Conservation (phyloP, 345 rosid species). For the Populus davidiana region DNA sequence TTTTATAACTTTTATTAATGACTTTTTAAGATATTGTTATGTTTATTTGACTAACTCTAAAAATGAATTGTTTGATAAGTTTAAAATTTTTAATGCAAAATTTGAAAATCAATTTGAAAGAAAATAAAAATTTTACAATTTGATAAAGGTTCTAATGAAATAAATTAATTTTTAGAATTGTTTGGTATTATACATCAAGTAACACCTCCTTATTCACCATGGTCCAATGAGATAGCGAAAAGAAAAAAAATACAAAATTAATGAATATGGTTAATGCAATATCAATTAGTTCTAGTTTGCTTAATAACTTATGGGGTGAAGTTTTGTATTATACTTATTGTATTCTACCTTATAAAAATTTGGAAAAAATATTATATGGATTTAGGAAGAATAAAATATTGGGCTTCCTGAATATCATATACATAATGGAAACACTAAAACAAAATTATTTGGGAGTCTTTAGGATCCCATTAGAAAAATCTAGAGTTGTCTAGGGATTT, state of each 20-base stretch:
- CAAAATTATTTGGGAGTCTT: too few relatives aligned
- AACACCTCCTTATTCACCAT: not conserved
- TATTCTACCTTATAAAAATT: not conserved
- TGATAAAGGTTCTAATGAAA: too few relatives aligned
- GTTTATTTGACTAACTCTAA: not conserved
- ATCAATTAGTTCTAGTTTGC: not conserved
- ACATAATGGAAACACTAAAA: too few relatives aligned
- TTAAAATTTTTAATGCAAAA: not conserved
- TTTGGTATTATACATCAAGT: not conserved
- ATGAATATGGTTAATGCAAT: not conserved
- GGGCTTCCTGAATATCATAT: too few relatives aligned
- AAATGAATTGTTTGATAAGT: not conserved
- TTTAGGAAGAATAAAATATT: not conserved
- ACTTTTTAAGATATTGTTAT: not conserved
- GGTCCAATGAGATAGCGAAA: not conserved
- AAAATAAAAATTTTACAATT: too few relatives aligned
- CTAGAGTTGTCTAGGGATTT: too few relatives aligned
- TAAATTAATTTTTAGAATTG: too few relatives aligned
- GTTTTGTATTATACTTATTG: not conserved
- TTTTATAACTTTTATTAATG: too few relatives aligned
- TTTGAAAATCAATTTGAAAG: too few relatives aligned
- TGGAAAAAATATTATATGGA: not conserved
- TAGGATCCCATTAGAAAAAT: too few relatives aligned
- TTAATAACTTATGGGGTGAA: not conserved
- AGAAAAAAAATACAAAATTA: not conserved